Conservation (phyloP, 768 basidiomycete genomes). For the Megacollybia marginata region DNA sequence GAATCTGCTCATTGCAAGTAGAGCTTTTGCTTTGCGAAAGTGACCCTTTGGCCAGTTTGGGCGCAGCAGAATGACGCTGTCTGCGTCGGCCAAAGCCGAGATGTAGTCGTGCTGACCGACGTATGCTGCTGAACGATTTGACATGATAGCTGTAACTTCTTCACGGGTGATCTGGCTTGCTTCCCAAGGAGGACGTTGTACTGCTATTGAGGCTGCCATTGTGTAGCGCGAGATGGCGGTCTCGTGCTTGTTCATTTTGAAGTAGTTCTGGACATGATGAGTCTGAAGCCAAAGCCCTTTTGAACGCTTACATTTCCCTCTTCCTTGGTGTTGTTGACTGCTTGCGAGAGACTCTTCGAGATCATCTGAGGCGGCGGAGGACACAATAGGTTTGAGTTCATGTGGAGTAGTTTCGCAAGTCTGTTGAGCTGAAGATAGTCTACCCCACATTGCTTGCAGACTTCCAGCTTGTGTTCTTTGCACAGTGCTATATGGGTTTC, state of each 20-base stretch:
- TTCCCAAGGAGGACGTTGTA: constrained; percentile 87
- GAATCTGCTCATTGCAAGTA: constrained; percentile 60
- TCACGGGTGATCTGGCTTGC: constrained; percentile 76
- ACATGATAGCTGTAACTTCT: constrained; percentile 83
- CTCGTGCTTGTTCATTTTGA: constrained; percentile 64
- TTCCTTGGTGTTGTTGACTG: constrained; percentile 77
- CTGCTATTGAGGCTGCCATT: constrained; percentile 67
- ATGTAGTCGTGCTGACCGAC: constrained; percentile 70
- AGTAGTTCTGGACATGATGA: constrained; percentile 52
- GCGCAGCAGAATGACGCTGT: constrained; percentile 79
- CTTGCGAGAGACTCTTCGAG: constrained; percentile 66
- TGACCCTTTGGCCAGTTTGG: constrained; percentile 93
- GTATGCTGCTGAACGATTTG: constrained; percentile 88
- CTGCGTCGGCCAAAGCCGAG: constrained; percentile 81
- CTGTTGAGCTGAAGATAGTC: constrained; percentile 77
- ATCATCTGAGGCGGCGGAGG: constrained; percentile 69
- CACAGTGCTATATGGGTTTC: constrained; percentile 57
- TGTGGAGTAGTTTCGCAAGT: constrained; percentile 59
- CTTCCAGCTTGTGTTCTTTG: constrained; percentile 58
- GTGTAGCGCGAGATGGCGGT: constrained; percentile 77
- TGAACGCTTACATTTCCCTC: constrained; percentile 77
- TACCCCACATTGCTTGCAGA: constrained; percentile 63
- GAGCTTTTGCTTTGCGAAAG: constrained; percentile 87
- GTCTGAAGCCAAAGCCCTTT: constrained; percentile 6
- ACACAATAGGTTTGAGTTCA: constrained; percentile 65